phyloP scores from a whole-genome alignment of 768 basidiomycete species.

The Cubamyces lactineus region DNA sequence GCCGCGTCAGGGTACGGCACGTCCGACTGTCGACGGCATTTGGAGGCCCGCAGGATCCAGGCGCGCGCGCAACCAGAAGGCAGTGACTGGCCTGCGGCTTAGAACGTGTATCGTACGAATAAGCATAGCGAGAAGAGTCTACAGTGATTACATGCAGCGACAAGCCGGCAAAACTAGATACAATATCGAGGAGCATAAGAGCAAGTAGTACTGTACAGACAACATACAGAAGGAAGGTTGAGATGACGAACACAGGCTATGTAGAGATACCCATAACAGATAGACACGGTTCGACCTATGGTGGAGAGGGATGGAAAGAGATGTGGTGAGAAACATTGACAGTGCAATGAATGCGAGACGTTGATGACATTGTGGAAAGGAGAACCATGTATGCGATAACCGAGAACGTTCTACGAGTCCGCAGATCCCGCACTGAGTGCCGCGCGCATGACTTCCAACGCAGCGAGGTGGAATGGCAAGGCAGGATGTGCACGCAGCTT shows the following conservation, averaged over 20 bases:
- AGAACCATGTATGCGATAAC: neutral
- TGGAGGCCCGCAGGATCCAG: too few species aligned
- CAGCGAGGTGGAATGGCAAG: conserved; percentile 76
- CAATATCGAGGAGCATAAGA: neutral
- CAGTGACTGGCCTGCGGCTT: too few species aligned
- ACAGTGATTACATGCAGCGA: conserved; percentile 1
- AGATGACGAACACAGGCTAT: neutral
- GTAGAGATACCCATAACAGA: neutral
- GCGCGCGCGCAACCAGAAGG: too few species aligned
- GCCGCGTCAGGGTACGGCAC: too few species aligned
- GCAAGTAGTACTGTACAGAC: neutral
- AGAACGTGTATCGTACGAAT: too few species aligned
- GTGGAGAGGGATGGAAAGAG: too few species aligned
- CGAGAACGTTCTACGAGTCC: conserved; percentile 3
- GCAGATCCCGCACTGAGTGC: conserved; percentile 36
- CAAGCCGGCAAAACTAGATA: neutral
- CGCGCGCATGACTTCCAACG: conserved; percentile 62
- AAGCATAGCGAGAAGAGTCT: too few species aligned
- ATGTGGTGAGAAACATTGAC: too few species aligned
- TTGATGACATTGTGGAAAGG: too few species aligned
- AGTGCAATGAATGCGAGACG: too few species aligned
- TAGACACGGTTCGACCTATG: neutral
- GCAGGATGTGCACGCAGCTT: conserved; percentile 52
- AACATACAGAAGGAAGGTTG: conserved; percentile 1
- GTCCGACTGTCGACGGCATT: too few species aligned